These are phyloP conservation scores for Ganoderma resinaceum DNA, from an alignment of 1,284 basidiomycete species.

Conservation along the genomic window DNA sequence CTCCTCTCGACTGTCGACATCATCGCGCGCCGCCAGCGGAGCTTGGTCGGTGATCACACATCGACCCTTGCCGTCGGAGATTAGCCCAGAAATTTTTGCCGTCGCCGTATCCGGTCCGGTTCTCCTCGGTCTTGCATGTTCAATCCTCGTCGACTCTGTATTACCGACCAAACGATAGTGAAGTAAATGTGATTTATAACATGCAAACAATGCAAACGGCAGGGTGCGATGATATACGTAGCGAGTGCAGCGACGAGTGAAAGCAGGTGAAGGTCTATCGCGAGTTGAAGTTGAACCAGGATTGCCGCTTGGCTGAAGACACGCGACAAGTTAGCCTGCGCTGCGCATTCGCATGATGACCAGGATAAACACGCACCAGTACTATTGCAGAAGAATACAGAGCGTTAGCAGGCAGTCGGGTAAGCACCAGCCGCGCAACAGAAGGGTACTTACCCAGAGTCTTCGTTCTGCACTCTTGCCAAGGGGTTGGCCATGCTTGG, in stretches of 20 bases:
- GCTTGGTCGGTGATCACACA: slow-evolving; percentile 8
- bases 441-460: slow-evolving; percentile 66
- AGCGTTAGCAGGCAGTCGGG: slow-evolving; percentile 11
- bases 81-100: slow-evolving; percentile 20
- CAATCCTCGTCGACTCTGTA: slow-evolving; percentile 34
- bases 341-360: slow-evolving; percentile 18
- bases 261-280: slow-evolving; percentile 50
- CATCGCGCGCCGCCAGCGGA: slow-evolving; percentile 17
- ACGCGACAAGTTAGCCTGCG: slow-evolving; percentile 19
- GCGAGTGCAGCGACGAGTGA: slow-evolving; percentile 22
- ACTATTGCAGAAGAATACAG: slow-evolving; percentile 28
- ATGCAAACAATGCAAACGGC: slow-evolving; percentile 42
- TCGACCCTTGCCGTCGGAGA: slow-evolving; percentile 9
- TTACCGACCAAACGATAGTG: slow-evolving; percentile 37
- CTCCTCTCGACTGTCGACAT: slow-evolving; percentile 10
- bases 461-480: slow-evolving; percentile 78
- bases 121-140: not conserved
- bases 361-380: slow-evolving; percentile 37
- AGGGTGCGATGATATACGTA: slow-evolving; percentile 29
- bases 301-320: slow-evolving; percentile 78
- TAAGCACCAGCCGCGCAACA: slow-evolving; percentile 29
- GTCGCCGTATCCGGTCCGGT: slow-evolving; percentile 8
- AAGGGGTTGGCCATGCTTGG: slow-evolving; percentile 64
- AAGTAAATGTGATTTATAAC: slow-evolving; percentile 47
- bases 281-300: slow-evolving; percentile 85